phyloP scores from a whole-genome alignment of 2,329 filamentous ascomycete genomes.

The Aspergillus sp. region DNA sequence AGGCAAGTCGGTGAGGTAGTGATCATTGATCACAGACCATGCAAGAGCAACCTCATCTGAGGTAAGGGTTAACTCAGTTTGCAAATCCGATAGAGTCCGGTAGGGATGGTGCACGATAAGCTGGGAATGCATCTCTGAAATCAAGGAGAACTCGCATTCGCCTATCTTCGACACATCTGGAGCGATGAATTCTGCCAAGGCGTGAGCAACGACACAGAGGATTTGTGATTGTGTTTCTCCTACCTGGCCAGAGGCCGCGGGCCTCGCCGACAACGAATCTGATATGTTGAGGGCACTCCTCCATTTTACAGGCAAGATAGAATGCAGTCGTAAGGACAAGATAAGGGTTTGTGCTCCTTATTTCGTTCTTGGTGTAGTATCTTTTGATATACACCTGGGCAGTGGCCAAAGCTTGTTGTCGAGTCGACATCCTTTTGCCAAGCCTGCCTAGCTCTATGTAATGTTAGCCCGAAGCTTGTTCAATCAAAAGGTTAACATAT shows the following conservation, averaged over 20 bases:
- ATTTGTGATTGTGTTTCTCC: conserved; percentile 20
- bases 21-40: conserved; percentile 86
- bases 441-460: conserved; percentile 75
- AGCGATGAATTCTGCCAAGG: conserved; percentile 64
- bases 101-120: conserved; percentile 92
- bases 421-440: conserved; percentile 78
- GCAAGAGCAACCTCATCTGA: conserved; percentile 78
- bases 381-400: conserved; percentile 93
- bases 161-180: conserved; percentile 83
- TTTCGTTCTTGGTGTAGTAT: conserved; percentile 89
- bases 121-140: conserved; percentile 87
- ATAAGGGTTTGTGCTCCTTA: conserved; percentile 90
- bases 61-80: conserved; percentile 70
- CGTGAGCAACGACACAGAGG: conserved; percentile 22
- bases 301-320: conserved; percentile 97
- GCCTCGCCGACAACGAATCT: conserved; percentile 86
- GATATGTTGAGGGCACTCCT: conserved; percentile 96
- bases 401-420: conserved; percentile 91
- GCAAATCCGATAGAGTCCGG: conserved; percentile 74
- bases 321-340: conserved; percentile 90
- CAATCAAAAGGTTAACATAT: conserved; percentile 9
- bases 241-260: conserved; percentile 78
- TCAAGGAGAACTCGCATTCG: conserved; percentile 91
- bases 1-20: conserved; percentile 89
- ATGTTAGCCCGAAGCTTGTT: not conserved